Evolutionary conservation across 345 rosid species (phyloP).

Genomic region (Moringa oleifera): DNA sequence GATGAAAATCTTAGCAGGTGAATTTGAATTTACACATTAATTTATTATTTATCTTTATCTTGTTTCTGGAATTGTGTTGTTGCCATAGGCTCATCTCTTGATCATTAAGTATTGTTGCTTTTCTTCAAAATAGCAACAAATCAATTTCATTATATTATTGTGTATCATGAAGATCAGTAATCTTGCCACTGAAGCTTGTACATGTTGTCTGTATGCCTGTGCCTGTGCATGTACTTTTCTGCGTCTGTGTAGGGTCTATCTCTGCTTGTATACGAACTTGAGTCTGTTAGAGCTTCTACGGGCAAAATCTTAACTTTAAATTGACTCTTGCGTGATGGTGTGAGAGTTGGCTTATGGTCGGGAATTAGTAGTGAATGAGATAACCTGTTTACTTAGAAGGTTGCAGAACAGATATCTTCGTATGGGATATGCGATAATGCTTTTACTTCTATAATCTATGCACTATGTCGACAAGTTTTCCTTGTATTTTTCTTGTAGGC

Average conservation of each 20-base stretch:
- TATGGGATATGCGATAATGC: slow-evolving; percentile 1
- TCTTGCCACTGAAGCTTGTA: background rate
- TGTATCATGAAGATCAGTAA: too few species aligned
- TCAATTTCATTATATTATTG: background rate
- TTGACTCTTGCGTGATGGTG: background rate
- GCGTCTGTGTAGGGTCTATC: background rate
- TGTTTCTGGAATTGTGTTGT: slow-evolving; percentile 1
- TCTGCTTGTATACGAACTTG: background rate
- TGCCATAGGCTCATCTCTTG: background rate
- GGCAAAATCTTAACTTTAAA: background rate
- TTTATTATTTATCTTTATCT: slow-evolving; percentile 5
- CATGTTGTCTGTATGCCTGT: background rate
- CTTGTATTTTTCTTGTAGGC: slow-evolving; percentile 34
- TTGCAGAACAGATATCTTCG: slow-evolving; percentile 1
- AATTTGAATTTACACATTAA: slow-evolving; percentile 20
- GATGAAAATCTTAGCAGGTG: slow-evolving; percentile 81
- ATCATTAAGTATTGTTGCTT: background rate
- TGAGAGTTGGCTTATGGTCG: background rate
- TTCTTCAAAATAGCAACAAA: background rate
- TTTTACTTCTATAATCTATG: slow-evolving; percentile 5
- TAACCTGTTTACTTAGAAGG: background rate
- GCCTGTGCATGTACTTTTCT: background rate
- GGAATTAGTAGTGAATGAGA: background rate
- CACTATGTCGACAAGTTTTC: slow-evolving; percentile 10
- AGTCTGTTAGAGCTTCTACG: too few species aligned